Percentiles rank a stretch among this genome's conserved stretches.
phyloP scores from a whole-genome alignment of 257 asterid genomes.

The Solanum etuberosum region DNA sequence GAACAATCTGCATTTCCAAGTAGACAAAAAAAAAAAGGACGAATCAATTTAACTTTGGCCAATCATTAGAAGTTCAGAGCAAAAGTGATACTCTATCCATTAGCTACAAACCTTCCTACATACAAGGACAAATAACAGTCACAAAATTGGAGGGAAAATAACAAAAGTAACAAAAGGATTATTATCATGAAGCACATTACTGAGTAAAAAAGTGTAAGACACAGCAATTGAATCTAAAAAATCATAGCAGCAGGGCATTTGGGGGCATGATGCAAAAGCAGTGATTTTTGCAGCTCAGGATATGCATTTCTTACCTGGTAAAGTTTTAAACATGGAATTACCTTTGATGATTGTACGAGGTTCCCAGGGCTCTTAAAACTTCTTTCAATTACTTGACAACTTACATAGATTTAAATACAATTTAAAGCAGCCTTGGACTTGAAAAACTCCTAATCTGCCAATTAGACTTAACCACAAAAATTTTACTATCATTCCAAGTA shows the following conservation, averaged over 20 bases:
- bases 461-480: neutral
- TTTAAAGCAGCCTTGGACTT: neutral
- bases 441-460: neutral
- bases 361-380: neutral
- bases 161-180: neutral
- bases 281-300: neutral
- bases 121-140: neutral
- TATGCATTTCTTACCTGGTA: neutral
- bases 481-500: neutral
- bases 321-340: neutral
- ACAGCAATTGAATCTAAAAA: neutral
- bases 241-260: neutral
- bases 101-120: neutral
- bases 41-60: neutral
- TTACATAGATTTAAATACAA: neutral
- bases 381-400: neutral
- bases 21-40: neutral
- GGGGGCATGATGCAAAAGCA: neutral
- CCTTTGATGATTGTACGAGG: neutral
- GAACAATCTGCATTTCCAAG: conserved; percentile 52
- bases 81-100: neutral
- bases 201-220: neutral
- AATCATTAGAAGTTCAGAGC: neutral
- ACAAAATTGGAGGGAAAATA: neutral
- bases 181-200: neutral